Evolutionary conservation across 2,329 filamentous ascomycete genomes (phyloP), one percentile per base, ranked within the genome.

Genomic region (Dactylonectria macrodidyma): DNA sequence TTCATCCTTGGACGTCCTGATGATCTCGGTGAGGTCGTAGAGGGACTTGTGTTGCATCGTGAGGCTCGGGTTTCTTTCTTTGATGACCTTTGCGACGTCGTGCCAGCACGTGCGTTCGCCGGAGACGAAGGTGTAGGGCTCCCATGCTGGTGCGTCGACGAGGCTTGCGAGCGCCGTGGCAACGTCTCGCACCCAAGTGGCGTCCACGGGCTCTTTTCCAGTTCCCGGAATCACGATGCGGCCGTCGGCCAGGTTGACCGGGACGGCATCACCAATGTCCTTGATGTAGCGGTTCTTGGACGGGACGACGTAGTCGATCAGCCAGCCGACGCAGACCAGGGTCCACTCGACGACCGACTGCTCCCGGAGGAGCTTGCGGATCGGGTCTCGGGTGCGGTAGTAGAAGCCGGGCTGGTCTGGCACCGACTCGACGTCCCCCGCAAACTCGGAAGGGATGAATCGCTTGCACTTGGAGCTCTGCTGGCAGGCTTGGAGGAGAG

Each of bases 401-500:
- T 61, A 61, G 48, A 34, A 61, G 16, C 48, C 59, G 7, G 64
- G 64, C 47, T 66, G 64, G 14, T 62, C 59, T 5, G 16, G 48
- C 8, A 52, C n/a, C n/a, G n/a, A n/a, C n/a, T n/a, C n/a, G 10
- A 62, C 52, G n/a, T 62, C 55, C 0, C 52, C 64, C 3, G 47
- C 59, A 48, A 50, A 62, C 5, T 24, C 64, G 34, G 59, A 62
- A 22, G 59, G 47, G 11, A 66, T 26, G 47, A 66, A 66, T 5
- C 64, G 59, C 59, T 59, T 62, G 59, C 64, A 66, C 12, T 14
- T 47, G 22, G 46, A 34, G 30, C 59, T 62, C 10, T 62, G 34
- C 30, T 66, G 36, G 14, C 64, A 66, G 12, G 64, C 59, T 14
- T 58, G 2, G 11, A 66, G 44, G 38, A 66, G 52, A 5, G 38